Evolutionary conservation across 108 stramenopile species (phyloP), one percentile per base, ranked within the genome.

Genomic region (Pseudonitzschia multiseries): DNA sequence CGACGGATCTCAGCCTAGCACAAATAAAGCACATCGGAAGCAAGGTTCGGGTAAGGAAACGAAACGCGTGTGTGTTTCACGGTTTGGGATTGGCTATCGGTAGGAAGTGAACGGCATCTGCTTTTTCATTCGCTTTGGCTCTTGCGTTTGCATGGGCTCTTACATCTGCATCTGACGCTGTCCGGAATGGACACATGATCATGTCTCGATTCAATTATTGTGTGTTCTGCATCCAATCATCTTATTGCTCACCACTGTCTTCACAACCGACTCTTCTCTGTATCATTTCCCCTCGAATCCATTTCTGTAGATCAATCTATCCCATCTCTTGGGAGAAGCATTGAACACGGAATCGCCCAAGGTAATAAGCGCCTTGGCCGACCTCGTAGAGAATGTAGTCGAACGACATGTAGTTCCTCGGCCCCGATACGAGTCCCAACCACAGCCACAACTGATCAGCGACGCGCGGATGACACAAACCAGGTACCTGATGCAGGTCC

Each of bases 361-460:
- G 20, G 87, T 88, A 22, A 77, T 92, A 2, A 87, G 86, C 71
- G 87, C 87, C 60, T 65, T 89, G 4, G 87, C 91, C 2, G 91
- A 92, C 44, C 73, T 92, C 1, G 73, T 92, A 53, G 91, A 92
- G 48, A 62, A 68, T 12, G 68, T 80, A 26, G 64, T 92, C 15
- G 65, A 85, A 51, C 71, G 59, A 31, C 71, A 78, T 68, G 65
- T 59, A 20, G 62, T 61, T 18, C 33, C 68, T 72, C 56, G 59
- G 52, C 14, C 59, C 22, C 51, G 72, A 74, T 48, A 3, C 46
- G 18, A 14, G 14, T 48, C 46, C 1, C 14, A 48, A 14, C 12
- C 18, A 48, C 54, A 62, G 71, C 52, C 62, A 33, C 72, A 57
- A 26, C 22, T 67, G 46, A 67, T 79, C 15, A 75, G 70, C 10